Evolutionary conservation across 257 asterid species (phyloP), one percentile per base, ranked within the genome.

Genomic region (Primulina tabacum): DNA sequence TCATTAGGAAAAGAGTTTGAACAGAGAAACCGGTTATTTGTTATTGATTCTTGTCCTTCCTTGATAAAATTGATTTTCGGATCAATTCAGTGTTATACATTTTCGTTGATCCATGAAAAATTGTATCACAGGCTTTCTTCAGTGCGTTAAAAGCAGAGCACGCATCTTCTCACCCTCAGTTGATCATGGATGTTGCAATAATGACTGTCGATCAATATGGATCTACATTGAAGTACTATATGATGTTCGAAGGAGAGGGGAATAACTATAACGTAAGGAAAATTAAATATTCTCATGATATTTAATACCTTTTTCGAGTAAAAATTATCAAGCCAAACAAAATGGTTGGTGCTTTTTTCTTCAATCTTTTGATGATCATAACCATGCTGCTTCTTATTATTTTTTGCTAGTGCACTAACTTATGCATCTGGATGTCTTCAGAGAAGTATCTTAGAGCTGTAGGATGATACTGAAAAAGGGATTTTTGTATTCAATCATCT

Each of bases 211-310:
- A 77, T 80, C 81, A 81, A 52, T 69, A 74, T 75, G 92, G 82
- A 65, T 77, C 83, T 29, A 88, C 96, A 64, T 75, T 86, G 60
- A 85, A 77, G 75, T 90, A 88, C 84, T 90, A 90, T 77, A 71
- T 73, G 88, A 85, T 85, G 84, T 66, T 90, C 72, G 79, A 79
- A 57, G 84, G 83, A 56, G 81, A 71, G 67, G 79, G 76, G 30
- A 73, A 80, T 32, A 77, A 82, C 78, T 65, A 79, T 69, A 82
- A 81, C 67, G 87, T 82, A 75, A 75, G 82, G 34, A 56, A 65
- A 71, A 60, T 59, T 62, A 65, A 68, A 43, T 47, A 53, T 71
- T 20, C 29, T 69, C 29, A 17, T 71, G 11, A 56, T 61, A 4
- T 47, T 55, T 71, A 55, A 29, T 67, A 47, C 30, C 43, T 20